Evolutionary conservation across 2,329 filamentous ascomycete species (phyloP).

Genomic region (Penicillium paneum): DNA sequence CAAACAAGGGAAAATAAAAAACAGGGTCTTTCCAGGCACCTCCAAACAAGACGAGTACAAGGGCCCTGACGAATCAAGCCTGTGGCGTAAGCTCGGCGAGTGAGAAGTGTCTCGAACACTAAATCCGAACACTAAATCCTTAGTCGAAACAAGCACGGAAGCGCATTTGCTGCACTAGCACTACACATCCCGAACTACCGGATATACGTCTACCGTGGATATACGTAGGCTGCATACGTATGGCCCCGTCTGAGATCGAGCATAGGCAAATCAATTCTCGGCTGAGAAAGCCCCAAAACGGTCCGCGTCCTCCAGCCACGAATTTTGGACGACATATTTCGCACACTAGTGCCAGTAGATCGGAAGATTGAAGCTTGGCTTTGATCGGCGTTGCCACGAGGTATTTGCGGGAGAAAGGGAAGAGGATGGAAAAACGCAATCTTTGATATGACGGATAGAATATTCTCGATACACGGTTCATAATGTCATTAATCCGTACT

Average conservation of each 20-base stretch:
- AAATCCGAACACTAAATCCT: conserved; percentile 7
- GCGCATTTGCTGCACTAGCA: conserved; percentile 11
- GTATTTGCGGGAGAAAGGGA: not conserved
- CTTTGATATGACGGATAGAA: not conserved
- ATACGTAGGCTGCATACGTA: conserved; percentile 28
- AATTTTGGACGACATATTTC: conserved; percentile 3
- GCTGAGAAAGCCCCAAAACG: conserved; percentile 11
- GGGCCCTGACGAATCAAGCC: conserved; percentile 14
- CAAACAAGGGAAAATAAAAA: not conserved
- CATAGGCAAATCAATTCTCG: conserved; percentile 18
- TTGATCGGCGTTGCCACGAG: conserved; percentile 10
- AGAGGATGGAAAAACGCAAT: not conserved
- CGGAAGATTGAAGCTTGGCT: conserved; percentile 18
- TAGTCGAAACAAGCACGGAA: conserved; percentile 10
- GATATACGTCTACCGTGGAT: conserved; percentile 6
- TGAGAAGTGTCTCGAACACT: conserved; percentile 8
- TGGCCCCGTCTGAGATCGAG: conserved; percentile 12
- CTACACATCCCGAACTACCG: conserved; percentile 7
- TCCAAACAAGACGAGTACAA: not conserved
- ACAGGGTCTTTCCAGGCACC: conserved; percentile 9
- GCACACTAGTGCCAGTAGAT: conserved; percentile 10
- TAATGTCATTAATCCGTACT: too few species aligned
- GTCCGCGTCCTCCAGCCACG: conserved; percentile 3
- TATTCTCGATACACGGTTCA: not conserved
- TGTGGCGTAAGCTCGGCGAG: conserved; percentile 21